phyloP scores from a whole-genome alignment of 306 rosid genomes.

The Macrotyloma uniflorum region DNA sequence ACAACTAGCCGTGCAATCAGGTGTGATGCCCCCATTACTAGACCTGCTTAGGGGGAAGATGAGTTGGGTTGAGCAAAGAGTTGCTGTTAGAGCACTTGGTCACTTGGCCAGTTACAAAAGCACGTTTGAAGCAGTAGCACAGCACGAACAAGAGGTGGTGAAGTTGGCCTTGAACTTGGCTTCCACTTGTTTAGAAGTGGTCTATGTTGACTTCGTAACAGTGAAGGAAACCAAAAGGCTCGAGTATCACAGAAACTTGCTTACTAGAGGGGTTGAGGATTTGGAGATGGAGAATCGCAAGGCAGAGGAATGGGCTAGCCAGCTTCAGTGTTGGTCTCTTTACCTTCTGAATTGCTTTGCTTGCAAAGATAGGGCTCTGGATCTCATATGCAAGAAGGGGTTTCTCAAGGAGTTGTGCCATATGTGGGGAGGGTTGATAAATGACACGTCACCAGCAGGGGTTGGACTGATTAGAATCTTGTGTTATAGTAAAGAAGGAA shows the following conservation, averaged over 20 bases:
- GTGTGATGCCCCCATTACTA: constrained; percentile 66
- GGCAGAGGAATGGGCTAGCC: constrained; percentile 85
- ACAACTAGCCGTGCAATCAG: constrained; percentile 60
- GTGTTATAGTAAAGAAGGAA: constrained; percentile 63
- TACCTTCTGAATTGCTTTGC: constrained; percentile 78
- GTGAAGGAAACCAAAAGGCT: constrained; percentile 47
- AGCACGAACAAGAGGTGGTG: constrained; percentile 54
- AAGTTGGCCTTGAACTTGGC: constrained; percentile 58
- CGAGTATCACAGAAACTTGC: constrained; percentile 64
- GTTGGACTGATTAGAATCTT: constrained; percentile 72
- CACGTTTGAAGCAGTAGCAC: constrained; percentile 57
- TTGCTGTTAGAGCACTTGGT: constrained; percentile 73
- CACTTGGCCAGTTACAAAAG: constrained; percentile 73
- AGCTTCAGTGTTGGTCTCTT: constrained; percentile 81
- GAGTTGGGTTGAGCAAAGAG: constrained; percentile 86
- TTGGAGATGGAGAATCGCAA: constrained; percentile 73
- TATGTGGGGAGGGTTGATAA: constrained; percentile 87
- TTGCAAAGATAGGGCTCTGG: constrained; percentile 58
- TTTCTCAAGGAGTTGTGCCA: constrained; percentile 56
- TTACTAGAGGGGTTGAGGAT: constrained; percentile 75
- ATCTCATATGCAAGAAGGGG: constrained; percentile 57
- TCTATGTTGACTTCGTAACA: constrained; percentile 53
- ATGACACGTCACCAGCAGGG: constrained; percentile 70
- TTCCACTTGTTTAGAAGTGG: constrained; percentile 55
- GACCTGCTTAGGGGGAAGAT: constrained; percentile 66